These are phyloP conservation scores for Neonectria neomacrospora DNA, from an alignment of 2,329 filamentous ascomycete species.

Conservation along the genomic window DNA sequence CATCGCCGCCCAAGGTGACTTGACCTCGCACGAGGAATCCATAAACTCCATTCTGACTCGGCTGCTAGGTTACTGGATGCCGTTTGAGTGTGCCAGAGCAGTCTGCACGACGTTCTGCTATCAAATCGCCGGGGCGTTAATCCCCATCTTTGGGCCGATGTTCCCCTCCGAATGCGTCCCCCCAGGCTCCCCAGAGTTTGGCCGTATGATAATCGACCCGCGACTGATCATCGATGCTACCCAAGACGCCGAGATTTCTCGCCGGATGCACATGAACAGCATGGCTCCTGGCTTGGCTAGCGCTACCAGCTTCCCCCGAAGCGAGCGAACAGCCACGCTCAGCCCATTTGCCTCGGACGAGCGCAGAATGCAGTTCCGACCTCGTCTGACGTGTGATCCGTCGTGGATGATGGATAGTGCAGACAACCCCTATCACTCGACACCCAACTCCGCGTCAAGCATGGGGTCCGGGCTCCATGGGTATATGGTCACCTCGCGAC, in stretches of 20 bases:
- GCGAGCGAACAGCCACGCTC: constrained; percentile 21
- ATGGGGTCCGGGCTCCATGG: constrained; percentile 42
- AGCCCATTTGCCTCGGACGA: constrained; percentile 34
- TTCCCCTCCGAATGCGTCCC: constrained; percentile 80
- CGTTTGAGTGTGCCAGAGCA: constrained; percentile 84
- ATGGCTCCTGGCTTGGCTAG: constrained; percentile 19
- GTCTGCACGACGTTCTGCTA: constrained; percentile 92
- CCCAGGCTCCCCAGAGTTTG: constrained; percentile 71
- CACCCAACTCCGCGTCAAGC: constrained; percentile 45
- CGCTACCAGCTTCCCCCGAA: constrained; percentile 39
- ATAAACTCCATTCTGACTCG: constrained; percentile 23
- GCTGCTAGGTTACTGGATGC: constrained; percentile 91
- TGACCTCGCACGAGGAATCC: constrained; percentile 26
- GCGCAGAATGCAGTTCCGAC: constrained; percentile 28
- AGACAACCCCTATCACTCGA: constrained; percentile 36
- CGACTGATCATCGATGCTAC: constrained; percentile 65
- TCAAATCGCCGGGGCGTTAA: constrained; percentile 83
- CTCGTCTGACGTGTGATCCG: constrained; percentile 40
- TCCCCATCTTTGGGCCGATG: constrained; percentile 86
- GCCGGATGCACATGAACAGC: constrained; percentile 33
- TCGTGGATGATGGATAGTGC: constrained; percentile 35
- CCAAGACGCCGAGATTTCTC: constrained; percentile 54
- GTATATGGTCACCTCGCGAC: constrained; percentile 43
- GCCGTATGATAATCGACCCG: constrained; percentile 73
- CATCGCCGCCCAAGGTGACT: constrained; percentile 85